phyloP scores from a whole-genome alignment of 257 asterid genomes.

The Henckelia pumila region DNA sequence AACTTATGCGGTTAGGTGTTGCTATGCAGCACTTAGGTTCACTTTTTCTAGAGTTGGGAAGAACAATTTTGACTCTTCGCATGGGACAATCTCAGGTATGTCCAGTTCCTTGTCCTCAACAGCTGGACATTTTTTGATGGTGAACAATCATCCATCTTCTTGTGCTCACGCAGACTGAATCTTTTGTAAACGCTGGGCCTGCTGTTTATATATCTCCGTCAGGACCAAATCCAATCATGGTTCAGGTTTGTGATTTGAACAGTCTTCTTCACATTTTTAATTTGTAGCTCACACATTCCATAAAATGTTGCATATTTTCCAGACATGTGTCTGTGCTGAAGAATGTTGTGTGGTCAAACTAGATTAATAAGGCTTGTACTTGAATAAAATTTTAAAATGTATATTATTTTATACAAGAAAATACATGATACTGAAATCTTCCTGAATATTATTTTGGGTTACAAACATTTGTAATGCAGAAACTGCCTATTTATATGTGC shows the following conservation, averaged over 20 bases:
- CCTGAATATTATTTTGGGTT: too few relatives aligned
- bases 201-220: constrained; percentile 90
- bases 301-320: constrained; percentile 8
- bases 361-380: not conserved
- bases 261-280: constrained; percentile 11
- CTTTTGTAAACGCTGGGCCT: constrained; percentile 89
- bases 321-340: not conserved
- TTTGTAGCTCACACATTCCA: not conserved
- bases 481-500: not conserved
- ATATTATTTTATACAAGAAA: not conserved
- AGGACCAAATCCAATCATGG: constrained; percentile 98
- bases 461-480: too few relatives aligned
- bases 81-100: constrained; percentile 86
- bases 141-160: constrained; percentile 21
- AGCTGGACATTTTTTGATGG: constrained; percentile 10
- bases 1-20: constrained; percentile 62
- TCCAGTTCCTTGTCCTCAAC: constrained; percentile 23
- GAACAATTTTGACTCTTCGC: constrained; percentile 81
- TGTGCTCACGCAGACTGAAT: constrained; percentile 69
- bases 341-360: not conserved
- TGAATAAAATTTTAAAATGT: not conserved
- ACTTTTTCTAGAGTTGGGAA: constrained; percentile 85
- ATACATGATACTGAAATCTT: too few relatives aligned
- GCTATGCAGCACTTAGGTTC: constrained; percentile 95
- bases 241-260: constrained; percentile 64